phyloP scores from a whole-genome alignment of 2,329 filamentous ascomycete genomes.

The Ascosphaera aggregata region DNA sequence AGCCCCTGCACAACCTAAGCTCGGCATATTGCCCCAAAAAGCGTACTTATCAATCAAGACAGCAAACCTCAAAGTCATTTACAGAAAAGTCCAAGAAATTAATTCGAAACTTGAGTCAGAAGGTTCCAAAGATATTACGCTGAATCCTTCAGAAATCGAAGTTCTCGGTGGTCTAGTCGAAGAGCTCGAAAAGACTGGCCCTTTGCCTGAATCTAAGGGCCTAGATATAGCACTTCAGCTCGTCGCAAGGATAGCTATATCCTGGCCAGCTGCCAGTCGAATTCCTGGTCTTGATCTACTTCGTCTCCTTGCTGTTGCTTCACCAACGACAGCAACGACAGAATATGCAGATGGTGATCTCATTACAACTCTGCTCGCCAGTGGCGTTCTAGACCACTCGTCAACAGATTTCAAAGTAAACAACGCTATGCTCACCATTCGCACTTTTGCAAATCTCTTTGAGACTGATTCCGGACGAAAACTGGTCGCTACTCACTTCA shows the following conservation, averaged over 20 bases:
- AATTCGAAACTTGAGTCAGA: constrained; percentile 44
- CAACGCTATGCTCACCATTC: constrained; percentile 66
- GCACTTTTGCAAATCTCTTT: constrained; percentile 68
- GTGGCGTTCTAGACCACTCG: constrained; percentile 35
- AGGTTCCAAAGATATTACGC: constrained; percentile 46
- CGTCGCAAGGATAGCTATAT: constrained; percentile 46
- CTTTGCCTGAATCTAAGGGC: constrained; percentile 21
- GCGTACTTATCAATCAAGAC: constrained; percentile 55
- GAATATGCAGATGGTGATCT: constrained; percentile 31
- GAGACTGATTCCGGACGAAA: constrained; percentile 46
- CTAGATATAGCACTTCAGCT: constrained; percentile 34
- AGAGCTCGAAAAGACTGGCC: constrained; percentile 30
- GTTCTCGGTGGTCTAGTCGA: constrained; percentile 36
- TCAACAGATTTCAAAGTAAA: constrained; percentile 42
- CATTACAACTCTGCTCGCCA: constrained; percentile 33
- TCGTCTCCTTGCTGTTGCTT: constrained; percentile 51
- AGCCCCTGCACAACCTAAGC: constrained; percentile 26
- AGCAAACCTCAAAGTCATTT: constrained; percentile 45
- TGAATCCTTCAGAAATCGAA: constrained; percentile 49
- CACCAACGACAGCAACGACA: constrained; percentile 39
- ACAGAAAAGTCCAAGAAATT: constrained; percentile 52
- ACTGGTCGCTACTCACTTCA: constrained; percentile 34
- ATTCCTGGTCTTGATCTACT: constrained; percentile 71
- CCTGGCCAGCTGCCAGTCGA: constrained; percentile 61
- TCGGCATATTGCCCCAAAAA: constrained; percentile 55